A percentile compares a stretch with the other conserved stretches of the same genome.
Conservation (phyloP, 352 stramenopile genomes). For the Phytopythium litorale region DNA sequence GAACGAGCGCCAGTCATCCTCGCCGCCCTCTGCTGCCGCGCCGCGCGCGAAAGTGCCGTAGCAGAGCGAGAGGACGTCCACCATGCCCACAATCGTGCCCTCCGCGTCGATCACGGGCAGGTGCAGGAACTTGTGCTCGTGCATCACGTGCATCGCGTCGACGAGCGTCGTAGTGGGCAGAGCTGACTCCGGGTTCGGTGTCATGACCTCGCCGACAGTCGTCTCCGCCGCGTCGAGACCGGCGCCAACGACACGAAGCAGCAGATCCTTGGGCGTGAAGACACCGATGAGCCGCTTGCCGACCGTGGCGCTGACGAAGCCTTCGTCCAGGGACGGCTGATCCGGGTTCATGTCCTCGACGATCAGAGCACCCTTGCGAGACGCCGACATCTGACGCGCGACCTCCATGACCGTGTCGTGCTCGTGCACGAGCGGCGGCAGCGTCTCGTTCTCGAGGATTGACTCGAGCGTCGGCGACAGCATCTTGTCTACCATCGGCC, state of each 20-base stretch:
- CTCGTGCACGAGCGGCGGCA: conserved; percentile 72
- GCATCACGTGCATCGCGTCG: conserved; percentile 97
- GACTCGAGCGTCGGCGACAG: conserved; percentile 79
- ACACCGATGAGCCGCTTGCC: conserved; percentile 92
- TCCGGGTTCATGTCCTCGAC: conserved; percentile 63
- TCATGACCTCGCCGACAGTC: conserved; percentile 94
- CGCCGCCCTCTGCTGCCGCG: conserved; percentile 39
- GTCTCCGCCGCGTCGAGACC: conserved; percentile 89
- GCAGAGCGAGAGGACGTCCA: conserved; percentile 86
- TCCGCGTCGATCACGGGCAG: conserved; percentile 90
- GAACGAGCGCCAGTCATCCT: conserved; percentile 84
- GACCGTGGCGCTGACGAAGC: conserved; percentile 15
- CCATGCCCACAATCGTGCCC: conserved; percentile 74
- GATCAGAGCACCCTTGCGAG: conserved; percentile 76
- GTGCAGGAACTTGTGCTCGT: conserved; percentile 97
- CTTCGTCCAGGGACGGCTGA: conserved; percentile 27
- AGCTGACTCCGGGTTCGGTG: conserved; percentile 93
- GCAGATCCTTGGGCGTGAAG: conserved; percentile 97
- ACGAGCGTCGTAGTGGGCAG: conserved; percentile 91
- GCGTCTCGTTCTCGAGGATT: conserved; percentile 73
- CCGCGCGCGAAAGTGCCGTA: conserved; percentile 85
- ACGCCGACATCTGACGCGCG: conserved; percentile 80
- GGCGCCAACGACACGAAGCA: conserved; percentile 93
- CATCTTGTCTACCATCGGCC: conserved; percentile 84
- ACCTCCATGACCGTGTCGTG: conserved; percentile 84